phyloP scores from a whole-genome alignment of 345 rosid species.

The Nasturtium officinale region DNA sequence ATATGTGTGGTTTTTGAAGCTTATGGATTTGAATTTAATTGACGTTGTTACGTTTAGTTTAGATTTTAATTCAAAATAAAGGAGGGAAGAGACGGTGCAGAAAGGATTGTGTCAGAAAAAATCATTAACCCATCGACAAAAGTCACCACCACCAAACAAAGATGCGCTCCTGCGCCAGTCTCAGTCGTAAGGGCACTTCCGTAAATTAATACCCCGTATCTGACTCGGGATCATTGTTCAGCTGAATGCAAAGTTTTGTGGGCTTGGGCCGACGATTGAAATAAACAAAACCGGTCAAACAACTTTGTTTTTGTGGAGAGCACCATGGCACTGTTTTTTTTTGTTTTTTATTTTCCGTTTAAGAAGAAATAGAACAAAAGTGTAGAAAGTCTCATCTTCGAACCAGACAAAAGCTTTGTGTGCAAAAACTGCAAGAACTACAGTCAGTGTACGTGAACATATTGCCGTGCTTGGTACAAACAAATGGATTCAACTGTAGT shows the following conservation, averaged over 20 bases:
- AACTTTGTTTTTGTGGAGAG: not conserved
- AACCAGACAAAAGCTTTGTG: not conserved
- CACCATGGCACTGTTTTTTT: not conserved
- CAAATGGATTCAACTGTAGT: not conserved
- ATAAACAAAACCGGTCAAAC: not conserved
- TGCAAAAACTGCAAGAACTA: not conserved
- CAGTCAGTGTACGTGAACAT: not conserved
- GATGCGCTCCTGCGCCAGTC: conserved; percentile 1
- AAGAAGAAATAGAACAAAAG: not conserved
- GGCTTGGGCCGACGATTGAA: conserved; percentile 2
- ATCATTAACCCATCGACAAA: conserved; percentile 34
- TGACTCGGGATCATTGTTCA: not conserved
- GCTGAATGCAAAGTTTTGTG: not conserved
- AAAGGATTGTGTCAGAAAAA: conserved; percentile 29
- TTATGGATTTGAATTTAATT: conserved; percentile 5
- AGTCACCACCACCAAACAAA: conserved; percentile 36
- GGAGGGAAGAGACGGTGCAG: conserved; percentile 12
- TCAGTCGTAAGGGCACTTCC: not conserved
- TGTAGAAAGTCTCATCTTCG: not conserved
- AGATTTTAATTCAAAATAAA: conserved; percentile 37
- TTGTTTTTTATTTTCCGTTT: not conserved
- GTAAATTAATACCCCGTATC: conserved; percentile 1
- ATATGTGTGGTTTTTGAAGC: not conserved
- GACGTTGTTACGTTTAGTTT: not conserved
- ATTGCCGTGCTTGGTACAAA: conserved; percentile 18